Percentiles rank a stretch among this genome's conserved stretches.
phyloP scores from a whole-genome alignment of 306 rosid genomes.

The Fragaria nilgerrensis region DNA sequence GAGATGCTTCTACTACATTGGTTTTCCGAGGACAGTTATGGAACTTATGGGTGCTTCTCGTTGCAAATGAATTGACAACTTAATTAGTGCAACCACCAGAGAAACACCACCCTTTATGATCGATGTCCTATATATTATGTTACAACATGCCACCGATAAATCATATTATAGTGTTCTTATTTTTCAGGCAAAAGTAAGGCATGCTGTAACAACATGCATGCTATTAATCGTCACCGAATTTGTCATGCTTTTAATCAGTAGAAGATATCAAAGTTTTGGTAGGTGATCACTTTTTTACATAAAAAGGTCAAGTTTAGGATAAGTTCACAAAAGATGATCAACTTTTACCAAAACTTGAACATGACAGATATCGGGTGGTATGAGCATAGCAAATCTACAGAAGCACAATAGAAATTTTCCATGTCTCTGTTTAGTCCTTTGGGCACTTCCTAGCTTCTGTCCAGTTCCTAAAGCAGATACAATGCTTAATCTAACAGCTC shows the following conservation, averaged over 20 bases:
- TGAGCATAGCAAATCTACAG: neutral
- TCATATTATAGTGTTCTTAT: too few species aligned
- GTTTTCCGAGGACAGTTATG: slow-evolving; percentile 21
- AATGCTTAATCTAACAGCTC: neutral
- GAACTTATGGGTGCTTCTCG: slow-evolving; percentile 23
- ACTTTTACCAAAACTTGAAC: neutral
- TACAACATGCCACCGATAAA: neutral
- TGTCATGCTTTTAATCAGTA: neutral
- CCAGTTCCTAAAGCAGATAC: neutral
- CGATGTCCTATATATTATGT: neutral
- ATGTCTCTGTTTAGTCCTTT: neutral
- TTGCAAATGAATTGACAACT: slow-evolving; percentile 12
- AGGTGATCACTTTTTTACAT: neutral
- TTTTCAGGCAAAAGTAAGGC: neutral
- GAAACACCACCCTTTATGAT: slow-evolving; percentile 24
- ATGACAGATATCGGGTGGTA: neutral
- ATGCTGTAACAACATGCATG: neutral
- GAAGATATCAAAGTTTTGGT: neutral
- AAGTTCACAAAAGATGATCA: neutral
- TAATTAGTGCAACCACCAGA: slow-evolving; percentile 25
- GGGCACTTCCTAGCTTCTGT: neutral
- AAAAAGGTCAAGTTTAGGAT: neutral
- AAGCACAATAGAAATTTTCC: neutral
- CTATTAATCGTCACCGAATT: neutral
- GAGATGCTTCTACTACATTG: slow-evolving; percentile 2